These are phyloP conservation scores for Saccharomyces hybrid DNA, from an alignment of 1,139 yeast genomes.

Conservation along the genomic window DNA sequence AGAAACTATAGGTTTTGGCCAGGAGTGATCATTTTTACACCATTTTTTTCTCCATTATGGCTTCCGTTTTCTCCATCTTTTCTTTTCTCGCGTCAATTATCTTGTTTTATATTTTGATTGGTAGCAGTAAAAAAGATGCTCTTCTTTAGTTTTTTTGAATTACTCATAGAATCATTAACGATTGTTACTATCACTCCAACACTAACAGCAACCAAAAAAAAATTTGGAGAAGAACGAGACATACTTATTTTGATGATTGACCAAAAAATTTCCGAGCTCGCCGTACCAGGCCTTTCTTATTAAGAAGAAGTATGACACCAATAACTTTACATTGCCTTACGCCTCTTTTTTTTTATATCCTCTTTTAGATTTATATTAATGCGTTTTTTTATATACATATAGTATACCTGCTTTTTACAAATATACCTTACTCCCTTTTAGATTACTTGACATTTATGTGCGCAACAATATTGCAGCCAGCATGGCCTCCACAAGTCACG, in stretches of 20 bases:
- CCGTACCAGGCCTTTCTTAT: background rate
- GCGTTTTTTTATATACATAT: background rate
- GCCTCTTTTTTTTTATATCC: background rate
- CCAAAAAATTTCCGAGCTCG: background rate
- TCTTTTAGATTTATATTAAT: background rate
- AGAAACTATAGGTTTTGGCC: conserved; percentile 94
- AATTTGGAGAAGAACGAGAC: background rate
- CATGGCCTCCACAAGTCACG: background rate
- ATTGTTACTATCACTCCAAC: background rate
- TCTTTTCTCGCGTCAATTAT: background rate
- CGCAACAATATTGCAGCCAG: background rate
- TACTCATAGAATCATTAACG: background rate
- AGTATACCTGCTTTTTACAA: background rate
- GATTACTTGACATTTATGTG: background rate
- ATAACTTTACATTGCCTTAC: background rate
- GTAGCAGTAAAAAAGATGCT: background rate
- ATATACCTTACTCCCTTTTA: background rate
- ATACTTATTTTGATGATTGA: background rate
- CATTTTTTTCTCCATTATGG: background rate
- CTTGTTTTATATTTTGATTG: background rate
- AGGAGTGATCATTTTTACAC: conserved; percentile 47
- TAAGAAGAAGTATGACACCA: background rate
- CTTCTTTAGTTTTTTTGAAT: background rate
- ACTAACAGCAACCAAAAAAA: background rate
- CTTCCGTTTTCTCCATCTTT: background rate